Percentiles rank a stretch among this genome's conserved stretches.
These are phyloP conservation scores for Rhodofomes roseus DNA, from an alignment of 1,284 basidiomycete genomes.

Conservation along the genomic window DNA sequence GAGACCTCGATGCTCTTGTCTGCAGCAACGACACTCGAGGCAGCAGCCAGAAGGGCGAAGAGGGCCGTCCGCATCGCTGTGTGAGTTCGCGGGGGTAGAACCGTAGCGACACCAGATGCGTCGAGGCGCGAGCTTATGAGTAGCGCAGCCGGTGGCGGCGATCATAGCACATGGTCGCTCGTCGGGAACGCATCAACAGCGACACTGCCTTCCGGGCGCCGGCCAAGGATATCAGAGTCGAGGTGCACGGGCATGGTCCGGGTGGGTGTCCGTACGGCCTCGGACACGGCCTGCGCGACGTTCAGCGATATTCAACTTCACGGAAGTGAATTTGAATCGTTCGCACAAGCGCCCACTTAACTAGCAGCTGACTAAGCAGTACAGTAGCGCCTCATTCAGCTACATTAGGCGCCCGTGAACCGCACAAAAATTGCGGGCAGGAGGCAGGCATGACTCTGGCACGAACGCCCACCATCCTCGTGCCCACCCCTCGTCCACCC, in stretches of 20 bases:
- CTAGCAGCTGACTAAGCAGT: background rate
- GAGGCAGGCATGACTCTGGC: background rate
- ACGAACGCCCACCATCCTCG: constrained; percentile 7
- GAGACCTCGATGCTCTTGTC: constrained; percentile 6
- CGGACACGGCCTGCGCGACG: too few species aligned
- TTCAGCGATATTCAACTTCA: too few species aligned
- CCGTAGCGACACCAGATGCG: background rate
- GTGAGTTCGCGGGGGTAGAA: background rate
- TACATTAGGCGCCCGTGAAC: background rate
- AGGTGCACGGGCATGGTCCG: too few species aligned
- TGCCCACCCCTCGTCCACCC: constrained; percentile 22
- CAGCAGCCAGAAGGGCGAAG: background rate
- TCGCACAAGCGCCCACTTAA: too few species aligned
- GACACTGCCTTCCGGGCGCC: too few species aligned
- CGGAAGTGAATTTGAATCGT: too few species aligned
- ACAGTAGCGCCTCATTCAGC: background rate
- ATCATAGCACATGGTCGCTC: too few species aligned
- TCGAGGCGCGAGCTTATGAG: background rate
- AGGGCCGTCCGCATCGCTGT: background rate
- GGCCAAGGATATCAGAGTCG: too few species aligned
- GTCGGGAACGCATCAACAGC: too few species aligned
- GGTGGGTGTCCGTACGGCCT: too few species aligned
- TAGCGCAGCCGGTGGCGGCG: too few species aligned
- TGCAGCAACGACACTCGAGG: background rate
- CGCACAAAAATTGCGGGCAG: background rate